phyloP scores from a whole-genome alignment of 139 green algal genomes.

The Tetradesmus obliquus region DNA sequence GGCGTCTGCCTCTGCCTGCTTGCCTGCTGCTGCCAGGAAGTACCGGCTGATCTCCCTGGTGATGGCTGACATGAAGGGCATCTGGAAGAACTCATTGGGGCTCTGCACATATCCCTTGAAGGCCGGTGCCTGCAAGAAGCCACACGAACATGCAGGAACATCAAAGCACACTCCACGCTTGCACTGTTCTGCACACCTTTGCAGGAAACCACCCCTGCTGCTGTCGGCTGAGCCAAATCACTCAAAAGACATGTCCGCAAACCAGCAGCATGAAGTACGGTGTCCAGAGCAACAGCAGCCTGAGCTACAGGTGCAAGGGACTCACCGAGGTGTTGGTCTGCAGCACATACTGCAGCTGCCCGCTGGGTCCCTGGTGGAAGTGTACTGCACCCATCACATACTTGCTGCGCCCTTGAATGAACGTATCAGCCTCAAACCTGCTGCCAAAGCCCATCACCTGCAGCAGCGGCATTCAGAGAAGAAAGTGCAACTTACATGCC shows the following conservation, averaged over 20 bases:
- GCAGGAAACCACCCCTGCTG: background rate
- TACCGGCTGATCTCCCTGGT: slow-evolving; percentile 80
- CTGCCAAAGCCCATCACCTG: slow-evolving; percentile 27
- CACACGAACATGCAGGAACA: background rate
- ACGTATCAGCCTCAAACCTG: background rate
- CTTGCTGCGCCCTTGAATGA: background rate
- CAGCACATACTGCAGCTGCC: slow-evolving; percentile 72
- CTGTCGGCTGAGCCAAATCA: background rate
- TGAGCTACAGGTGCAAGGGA: background rate
- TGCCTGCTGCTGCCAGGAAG: slow-evolving; percentile 40
- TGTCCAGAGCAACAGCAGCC: background rate
- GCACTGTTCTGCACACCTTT: background rate
- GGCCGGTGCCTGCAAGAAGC: slow-evolving; percentile 59
- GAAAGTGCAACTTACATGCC: background rate
- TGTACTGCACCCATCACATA: slow-evolving; percentile 69
- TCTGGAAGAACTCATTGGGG: slow-evolving; percentile 64
- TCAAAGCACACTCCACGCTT: background rate
- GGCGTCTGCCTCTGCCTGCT: slow-evolving; percentile 53
- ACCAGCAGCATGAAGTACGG: background rate
- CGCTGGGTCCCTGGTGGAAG: slow-evolving; percentile 52
- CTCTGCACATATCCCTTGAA: slow-evolving; percentile 83
- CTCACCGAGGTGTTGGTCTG: slow-evolving; percentile 88
- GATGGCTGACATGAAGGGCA: slow-evolving; percentile 85
- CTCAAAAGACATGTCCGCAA: background rate
- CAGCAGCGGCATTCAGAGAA: background rate